Conservation (phyloP, 139 green algal species). For the Chlorella sp. region DNA sequence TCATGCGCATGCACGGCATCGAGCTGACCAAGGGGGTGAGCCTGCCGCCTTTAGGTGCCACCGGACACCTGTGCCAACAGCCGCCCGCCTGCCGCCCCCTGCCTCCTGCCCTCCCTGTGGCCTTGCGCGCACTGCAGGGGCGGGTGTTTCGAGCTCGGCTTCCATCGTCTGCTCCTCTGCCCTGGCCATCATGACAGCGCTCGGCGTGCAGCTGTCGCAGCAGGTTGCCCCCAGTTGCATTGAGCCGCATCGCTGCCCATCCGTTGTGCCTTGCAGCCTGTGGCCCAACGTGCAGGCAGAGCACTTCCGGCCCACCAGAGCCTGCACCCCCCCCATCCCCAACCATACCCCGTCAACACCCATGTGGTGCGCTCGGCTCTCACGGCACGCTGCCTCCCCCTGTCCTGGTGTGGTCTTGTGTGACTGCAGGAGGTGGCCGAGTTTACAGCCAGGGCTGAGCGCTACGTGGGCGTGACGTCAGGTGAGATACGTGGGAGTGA, state of each 20-base stretch:
- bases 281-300: too few relatives aligned
- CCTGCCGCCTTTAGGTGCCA: neutral
- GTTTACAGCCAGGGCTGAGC: constrained; percentile 79
- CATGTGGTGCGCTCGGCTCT: neutral
- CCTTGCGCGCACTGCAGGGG: constrained; percentile 32
- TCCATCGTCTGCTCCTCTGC: constrained; percentile 87
- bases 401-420: constrained; percentile 50
- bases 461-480: constrained; percentile 84
- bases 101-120: neutral
- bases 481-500: too few relatives aligned
- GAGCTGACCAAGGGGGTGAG: constrained; percentile 41
- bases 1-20: constrained; percentile 68
- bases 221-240: neutral
- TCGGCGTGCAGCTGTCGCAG: constrained; percentile 32
- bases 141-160: constrained; percentile 70
- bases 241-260: neutral
- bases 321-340: too few relatives aligned
- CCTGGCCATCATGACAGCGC: constrained; percentile 75
- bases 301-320: too few relatives aligned
- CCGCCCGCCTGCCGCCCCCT: neutral
- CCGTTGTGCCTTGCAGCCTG: neutral
- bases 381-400: neutral
- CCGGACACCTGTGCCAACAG: neutral
- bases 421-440: constrained; percentile 78
- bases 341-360: neutral